A percentile compares a stretch with the other conserved stretches of the same genome.
phyloP scores from a whole-genome alignment of 192 early-diverging fungal species.

The Umbelopsis sp. region DNA sequence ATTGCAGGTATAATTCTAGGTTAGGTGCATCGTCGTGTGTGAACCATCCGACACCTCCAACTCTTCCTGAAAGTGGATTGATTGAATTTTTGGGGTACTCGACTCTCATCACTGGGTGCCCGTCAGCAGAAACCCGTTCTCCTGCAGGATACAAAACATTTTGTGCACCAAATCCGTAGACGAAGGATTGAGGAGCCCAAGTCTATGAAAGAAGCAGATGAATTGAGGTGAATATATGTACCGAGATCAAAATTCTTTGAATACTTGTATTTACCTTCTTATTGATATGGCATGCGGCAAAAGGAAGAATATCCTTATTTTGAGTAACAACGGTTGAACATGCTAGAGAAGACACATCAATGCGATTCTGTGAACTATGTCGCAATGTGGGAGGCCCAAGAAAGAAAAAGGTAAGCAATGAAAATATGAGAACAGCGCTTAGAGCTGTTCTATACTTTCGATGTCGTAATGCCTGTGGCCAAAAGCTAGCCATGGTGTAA shows the following conservation, averaged over 20 bases:
- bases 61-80: conserved; percentile 23
- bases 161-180: conserved; percentile 18
- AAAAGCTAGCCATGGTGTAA: background rate
- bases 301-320: conserved; percentile 5
- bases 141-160: conserved; percentile 8
- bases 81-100: conserved; percentile 27
- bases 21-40: background rate
- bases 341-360: background rate
- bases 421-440: background rate
- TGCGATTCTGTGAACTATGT: background rate
- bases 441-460: background rate
- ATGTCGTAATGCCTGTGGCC: background rate
- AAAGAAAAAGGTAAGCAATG: background rate
- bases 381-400: background rate
- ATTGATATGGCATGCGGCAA: background rate
- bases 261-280: background rate
- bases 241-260: background rate
- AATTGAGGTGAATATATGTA: too few species aligned
- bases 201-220: background rate
- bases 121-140: too few species aligned
- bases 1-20: conserved; percentile 37
- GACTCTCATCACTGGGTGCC: conserved; percentile 9
- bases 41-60: conserved; percentile 21
- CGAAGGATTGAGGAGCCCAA: background rate
- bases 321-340: background rate